Percentiles rank a stretch among this genome's conserved stretches.
phyloP scores from a whole-genome alignment of 1,139 yeast species.

The Saccharomyces hybrid region DNA sequence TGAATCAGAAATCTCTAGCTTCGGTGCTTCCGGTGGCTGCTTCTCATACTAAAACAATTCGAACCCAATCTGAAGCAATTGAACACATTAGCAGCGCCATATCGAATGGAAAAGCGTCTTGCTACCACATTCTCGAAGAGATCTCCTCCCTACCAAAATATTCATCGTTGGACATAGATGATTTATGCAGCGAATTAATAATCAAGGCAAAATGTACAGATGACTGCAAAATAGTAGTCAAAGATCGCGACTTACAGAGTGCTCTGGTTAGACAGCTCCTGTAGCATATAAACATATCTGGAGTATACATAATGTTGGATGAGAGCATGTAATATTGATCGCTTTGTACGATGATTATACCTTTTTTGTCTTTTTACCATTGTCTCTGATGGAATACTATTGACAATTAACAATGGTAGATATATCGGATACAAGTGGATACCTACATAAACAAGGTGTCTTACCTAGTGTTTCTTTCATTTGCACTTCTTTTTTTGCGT shows the following conservation, averaged over 20 bases:
- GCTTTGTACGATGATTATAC: not conserved
- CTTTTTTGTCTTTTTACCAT: not conserved
- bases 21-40: constrained; percentile 3
- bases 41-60: not conserved
- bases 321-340: not conserved
- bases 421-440: not conserved
- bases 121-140: constrained; percentile 64
- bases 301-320: not conserved
- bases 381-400: not conserved
- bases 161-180: constrained; percentile 86
- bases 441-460: not conserved
- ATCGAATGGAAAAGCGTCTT: not conserved
- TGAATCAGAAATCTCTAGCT: constrained; percentile 9
- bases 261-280: constrained; percentile 36
- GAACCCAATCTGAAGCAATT: not conserved
- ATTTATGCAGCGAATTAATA: constrained; percentile 78
- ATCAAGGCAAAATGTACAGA: constrained; percentile 90
- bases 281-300: not conserved
- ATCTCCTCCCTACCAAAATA: constrained; percentile 87
- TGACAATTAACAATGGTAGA: not conserved
- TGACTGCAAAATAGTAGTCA: constrained; percentile 66
- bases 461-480: not conserved
- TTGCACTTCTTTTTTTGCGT: not conserved
- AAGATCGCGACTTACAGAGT: constrained; percentile 63
- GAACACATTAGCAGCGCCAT: constrained; percentile 1